Evolutionary conservation across 176 grass and related monocot genomes (phyloP).

Genomic region (Aegilops longissima): DNA sequence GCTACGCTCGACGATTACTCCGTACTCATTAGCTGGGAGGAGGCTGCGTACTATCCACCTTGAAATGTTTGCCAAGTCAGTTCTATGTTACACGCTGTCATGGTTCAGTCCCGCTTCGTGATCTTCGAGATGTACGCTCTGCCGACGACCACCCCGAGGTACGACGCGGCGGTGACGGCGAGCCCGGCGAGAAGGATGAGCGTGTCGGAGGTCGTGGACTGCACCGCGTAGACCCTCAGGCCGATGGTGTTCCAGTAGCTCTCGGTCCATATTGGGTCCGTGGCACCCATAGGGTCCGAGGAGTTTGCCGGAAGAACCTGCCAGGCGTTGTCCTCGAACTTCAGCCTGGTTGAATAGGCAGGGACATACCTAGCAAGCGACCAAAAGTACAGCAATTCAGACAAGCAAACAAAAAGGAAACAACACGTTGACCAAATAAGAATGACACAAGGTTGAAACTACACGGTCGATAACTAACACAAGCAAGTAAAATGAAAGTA

Average conservation of each 20-base stretch:
- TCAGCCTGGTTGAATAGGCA: constrained; percentile 88
- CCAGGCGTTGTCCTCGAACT: constrained; percentile 64
- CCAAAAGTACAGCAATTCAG: constrained; percentile 20
- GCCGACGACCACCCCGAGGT: constrained; percentile 45
- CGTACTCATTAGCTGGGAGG: no score
- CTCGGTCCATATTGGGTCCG: constrained; percentile 89
- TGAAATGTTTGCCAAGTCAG: not conserved
- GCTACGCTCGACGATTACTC: not conserved
- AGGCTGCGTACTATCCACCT: no score
- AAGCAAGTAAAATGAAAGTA: not conserved
- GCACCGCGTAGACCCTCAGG: constrained; percentile 79
- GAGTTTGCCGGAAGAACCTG: constrained; percentile 58
- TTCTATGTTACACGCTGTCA: not conserved
- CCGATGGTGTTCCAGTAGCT: constrained; percentile 93
- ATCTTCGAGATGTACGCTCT: constrained; percentile 64
- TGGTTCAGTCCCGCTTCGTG: constrained; percentile 64
- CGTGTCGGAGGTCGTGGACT: constrained; percentile 62
- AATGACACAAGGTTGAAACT: not conserved
- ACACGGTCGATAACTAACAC: constrained; percentile 12
- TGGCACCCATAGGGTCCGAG: constrained; percentile 55
- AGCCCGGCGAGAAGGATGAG: constrained; percentile 57
- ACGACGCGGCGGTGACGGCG: constrained; percentile 55
- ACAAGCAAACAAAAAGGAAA: not conserved
- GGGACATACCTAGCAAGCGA: constrained; percentile 74
- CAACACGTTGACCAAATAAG: not conserved